These are phyloP conservation scores for Solanum chacoense DNA, from an alignment of 305 asterid genomes.

Conservation along the genomic window DNA sequence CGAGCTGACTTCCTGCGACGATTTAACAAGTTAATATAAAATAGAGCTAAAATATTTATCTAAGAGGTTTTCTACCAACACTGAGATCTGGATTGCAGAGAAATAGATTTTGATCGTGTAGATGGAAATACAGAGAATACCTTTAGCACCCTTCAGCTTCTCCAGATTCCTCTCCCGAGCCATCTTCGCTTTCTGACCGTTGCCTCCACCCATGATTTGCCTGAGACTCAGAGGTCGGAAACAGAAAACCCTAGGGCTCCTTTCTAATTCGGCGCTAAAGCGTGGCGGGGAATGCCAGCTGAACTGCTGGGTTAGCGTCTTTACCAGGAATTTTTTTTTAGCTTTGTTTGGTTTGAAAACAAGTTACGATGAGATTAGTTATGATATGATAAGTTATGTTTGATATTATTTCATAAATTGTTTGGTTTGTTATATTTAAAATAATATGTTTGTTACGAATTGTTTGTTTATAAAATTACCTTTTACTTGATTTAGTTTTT, in stretches of 20 bases:
- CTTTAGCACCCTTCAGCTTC: conserved; percentile 35
- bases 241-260: background rate
- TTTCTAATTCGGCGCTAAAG: background rate
- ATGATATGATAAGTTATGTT: no score
- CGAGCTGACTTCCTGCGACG: conserved; percentile 37
- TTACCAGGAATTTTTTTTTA: background rate
- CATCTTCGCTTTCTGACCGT: conserved; percentile 47
- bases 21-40: background rate
- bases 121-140: background rate
- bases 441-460: no score
- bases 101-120: background rate
- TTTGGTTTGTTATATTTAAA: no score
- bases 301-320: background rate
- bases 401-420: no score
- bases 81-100: background rate
- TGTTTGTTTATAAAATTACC: no score
- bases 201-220: conserved; percentile 49
- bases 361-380: no score
- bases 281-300: background rate
- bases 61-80: background rate
- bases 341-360: no score
- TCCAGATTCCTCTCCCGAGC: conserved; percentile 48
- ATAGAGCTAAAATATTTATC: background rate
- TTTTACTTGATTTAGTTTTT: no score
- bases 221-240: background rate